Evolutionary conservation across 331 rosid genomes (phyloP).

Genomic region (Quercus tomentella): DNA sequence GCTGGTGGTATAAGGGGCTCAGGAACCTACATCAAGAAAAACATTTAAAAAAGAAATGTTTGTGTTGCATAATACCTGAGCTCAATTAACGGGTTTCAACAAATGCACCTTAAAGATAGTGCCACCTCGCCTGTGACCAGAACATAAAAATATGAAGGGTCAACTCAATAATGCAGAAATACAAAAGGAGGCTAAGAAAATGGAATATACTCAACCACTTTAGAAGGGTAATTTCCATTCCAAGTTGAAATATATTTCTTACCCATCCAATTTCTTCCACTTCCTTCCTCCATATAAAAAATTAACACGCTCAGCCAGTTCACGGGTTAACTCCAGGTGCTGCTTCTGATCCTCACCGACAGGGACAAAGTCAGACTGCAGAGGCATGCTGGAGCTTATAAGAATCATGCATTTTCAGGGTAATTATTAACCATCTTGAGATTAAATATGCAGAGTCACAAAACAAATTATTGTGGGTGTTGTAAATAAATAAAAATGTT

Average conservation of each 20-base stretch:
- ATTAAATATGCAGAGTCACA: slow-evolving; percentile 17
- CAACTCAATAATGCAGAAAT: slow-evolving; percentile 15
- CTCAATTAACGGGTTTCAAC: slow-evolving; percentile 18
- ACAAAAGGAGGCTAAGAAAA: slow-evolving; percentile 11
- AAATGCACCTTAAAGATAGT: slow-evolving; percentile 71
- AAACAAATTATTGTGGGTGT: slow-evolving; percentile 2
- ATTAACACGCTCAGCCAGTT: slow-evolving; percentile 89
- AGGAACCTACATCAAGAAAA: slow-evolving; percentile 65
- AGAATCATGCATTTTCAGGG: slow-evolving; percentile 33
- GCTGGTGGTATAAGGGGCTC: slow-evolving; percentile 95
- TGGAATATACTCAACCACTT: neutral
- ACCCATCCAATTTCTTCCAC: slow-evolving; percentile 99
- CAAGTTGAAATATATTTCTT: slow-evolving; percentile 29
- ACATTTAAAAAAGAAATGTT: slow-evolving; percentile 12
- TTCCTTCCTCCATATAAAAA: slow-evolving; percentile 89
- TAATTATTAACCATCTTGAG: neutral
- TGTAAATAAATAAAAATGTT: slow-evolving; percentile 3
- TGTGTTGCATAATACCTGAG: slow-evolving; percentile 13
- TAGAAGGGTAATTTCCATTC: neutral
- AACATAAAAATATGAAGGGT: slow-evolving; percentile 28
- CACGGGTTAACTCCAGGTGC: slow-evolving; percentile 93
- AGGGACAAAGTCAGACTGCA: slow-evolving; percentile 92
- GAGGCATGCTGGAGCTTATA: slow-evolving; percentile 36
- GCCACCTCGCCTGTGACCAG: slow-evolving; percentile 81
- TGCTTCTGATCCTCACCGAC: slow-evolving; percentile 99